Evolutionary conservation across 2,329 filamentous ascomycete genomes (phyloP).

Genomic region (Sphaceloma murrayae): DNA sequence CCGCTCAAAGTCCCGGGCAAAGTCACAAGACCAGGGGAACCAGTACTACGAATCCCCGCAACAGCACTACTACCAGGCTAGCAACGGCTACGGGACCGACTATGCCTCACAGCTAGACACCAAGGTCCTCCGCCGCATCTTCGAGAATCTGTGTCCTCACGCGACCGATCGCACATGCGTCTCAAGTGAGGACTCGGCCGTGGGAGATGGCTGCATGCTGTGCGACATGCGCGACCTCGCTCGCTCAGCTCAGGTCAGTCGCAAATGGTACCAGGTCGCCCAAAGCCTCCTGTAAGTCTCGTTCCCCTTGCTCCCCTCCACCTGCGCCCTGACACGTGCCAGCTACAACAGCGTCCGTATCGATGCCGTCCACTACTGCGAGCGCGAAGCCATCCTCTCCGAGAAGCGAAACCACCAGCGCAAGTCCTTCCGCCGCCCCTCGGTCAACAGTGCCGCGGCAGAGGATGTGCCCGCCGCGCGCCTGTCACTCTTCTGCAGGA

Average conservation of each 20-base stretch:
- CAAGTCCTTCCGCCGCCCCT: slow-evolving; percentile 36
- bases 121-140: slow-evolving; percentile 65
- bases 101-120: slow-evolving; percentile 48
- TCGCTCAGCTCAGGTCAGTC: slow-evolving; percentile 65
- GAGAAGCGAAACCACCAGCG: slow-evolving; percentile 59
- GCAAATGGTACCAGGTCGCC: slow-evolving; percentile 57
- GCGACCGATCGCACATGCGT: slow-evolving; percentile 66
- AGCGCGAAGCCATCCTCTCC: slow-evolving; percentile 69
- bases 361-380: slow-evolving; percentile 89
- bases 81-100: slow-evolving; percentile 30
- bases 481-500: slow-evolving; percentile 68
- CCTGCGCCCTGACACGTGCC: slow-evolving; percentile 16
- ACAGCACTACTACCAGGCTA: slow-evolving; percentile 16
- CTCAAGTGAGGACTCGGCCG: slow-evolving; percentile 69
- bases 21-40: slow-evolving; percentile 20
- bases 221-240: slow-evolving; percentile 86
- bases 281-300: slow-evolving; percentile 52
- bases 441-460: slow-evolving; percentile 42
- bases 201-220: slow-evolving; percentile 77
- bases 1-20: slow-evolving; percentile 35
- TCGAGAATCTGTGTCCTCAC: slow-evolving; percentile 76
- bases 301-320: not conserved
- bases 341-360: slow-evolving; percentile 87
- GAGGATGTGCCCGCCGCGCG: slow-evolving; percentile 69
- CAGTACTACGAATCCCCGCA: slow-evolving; percentile 16